These are phyloP conservation scores for Daedaleopsis nitida DNA, from an alignment of 768 basidiomycete species.

Conservation along the genomic window DNA sequence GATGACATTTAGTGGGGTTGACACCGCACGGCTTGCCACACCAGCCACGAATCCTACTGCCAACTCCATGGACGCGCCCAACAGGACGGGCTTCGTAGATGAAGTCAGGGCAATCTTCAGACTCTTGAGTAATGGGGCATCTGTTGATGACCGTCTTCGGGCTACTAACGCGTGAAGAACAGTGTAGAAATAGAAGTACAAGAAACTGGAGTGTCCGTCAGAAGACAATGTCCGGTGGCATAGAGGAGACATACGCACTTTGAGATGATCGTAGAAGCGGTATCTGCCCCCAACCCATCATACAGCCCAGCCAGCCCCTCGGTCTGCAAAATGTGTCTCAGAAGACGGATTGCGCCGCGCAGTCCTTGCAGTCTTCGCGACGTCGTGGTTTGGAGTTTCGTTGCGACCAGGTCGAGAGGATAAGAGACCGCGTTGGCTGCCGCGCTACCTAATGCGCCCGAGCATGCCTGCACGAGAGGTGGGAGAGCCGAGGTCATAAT, in stretches of 20 bases:
- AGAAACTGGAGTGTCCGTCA: constrained; percentile 41
- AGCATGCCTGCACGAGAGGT: constrained; percentile 59
- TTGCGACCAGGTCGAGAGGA: constrained; percentile 60
- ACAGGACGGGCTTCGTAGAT: constrained; percentile 22
- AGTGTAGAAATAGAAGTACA: constrained; percentile 63
- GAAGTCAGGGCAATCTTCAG: constrained; percentile 11
- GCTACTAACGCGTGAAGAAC: constrained; percentile 46
- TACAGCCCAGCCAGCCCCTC: constrained; percentile 51
- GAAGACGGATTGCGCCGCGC: constrained; percentile 31
- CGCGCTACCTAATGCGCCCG: constrained; percentile 58
- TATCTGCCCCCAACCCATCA: constrained; percentile 52
- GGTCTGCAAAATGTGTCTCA: constrained; percentile 40
- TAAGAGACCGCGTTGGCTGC: constrained; percentile 55
- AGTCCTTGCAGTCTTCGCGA: constrained; percentile 31
- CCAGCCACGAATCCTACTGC: constrained; percentile 59
- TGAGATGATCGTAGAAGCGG: constrained; percentile 53
- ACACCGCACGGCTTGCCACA: constrained; percentile 53
- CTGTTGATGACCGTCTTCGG: constrained; percentile 26
- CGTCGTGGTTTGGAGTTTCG: constrained; percentile 40
- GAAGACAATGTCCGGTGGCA: background rate
- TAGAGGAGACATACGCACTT: constrained; percentile 39
- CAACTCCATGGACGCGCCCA: constrained; percentile 49
- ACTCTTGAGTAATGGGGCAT: background rate
- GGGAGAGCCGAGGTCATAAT: constrained; percentile 60
- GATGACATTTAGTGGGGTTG: constrained; percentile 57